phyloP scores from a whole-genome alignment of 495 filamentous ascomycete genomes.

The Tuber melanosporum region DNA sequence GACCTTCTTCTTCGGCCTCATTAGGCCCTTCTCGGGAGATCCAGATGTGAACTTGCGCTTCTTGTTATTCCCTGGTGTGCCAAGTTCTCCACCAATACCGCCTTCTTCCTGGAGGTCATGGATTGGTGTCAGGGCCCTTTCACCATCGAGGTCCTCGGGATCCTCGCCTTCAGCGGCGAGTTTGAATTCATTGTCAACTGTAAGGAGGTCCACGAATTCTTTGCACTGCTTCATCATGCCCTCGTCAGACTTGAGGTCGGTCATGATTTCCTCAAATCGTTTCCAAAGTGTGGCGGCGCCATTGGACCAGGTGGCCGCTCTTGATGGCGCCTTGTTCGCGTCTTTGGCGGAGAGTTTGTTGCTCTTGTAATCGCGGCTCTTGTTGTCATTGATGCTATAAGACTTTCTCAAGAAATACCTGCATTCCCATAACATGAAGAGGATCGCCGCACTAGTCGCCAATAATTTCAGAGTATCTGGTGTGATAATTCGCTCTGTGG shows the following conservation, averaged over 20 bases:
- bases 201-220: slow-evolving; percentile 76
- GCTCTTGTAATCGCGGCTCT: slow-evolving; percentile 48
- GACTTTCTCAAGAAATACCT: slow-evolving; percentile 71
- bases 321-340: slow-evolving; percentile 68
- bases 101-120: slow-evolving; percentile 30
- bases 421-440: slow-evolving; percentile 80
- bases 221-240: slow-evolving; percentile 70
- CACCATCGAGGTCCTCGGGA: slow-evolving; percentile 56
- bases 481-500: slow-evolving; percentile 43
- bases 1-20: slow-evolving; percentile 1
- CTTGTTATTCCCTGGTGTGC: neutral
- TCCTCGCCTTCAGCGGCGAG: slow-evolving; percentile 62
- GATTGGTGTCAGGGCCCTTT: slow-evolving; percentile 23
- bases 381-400: slow-evolving; percentile 65
- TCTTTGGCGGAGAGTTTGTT: slow-evolving; percentile 65
- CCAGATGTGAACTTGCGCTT: neutral
- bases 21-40: neutral
- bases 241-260: slow-evolving; percentile 57
- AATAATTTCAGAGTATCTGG: slow-evolving; percentile 60
- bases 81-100: slow-evolving; percentile 3
- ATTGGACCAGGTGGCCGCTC: slow-evolving; percentile 51
- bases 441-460: slow-evolving; percentile 66
- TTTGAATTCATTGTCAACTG: slow-evolving; percentile 80
- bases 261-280: slow-evolving; percentile 58
- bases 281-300: slow-evolving; percentile 79